Conservation (phyloP, 2,329 filamentous ascomycete genomes). For the Plectosphaerella cucumerina region DNA sequence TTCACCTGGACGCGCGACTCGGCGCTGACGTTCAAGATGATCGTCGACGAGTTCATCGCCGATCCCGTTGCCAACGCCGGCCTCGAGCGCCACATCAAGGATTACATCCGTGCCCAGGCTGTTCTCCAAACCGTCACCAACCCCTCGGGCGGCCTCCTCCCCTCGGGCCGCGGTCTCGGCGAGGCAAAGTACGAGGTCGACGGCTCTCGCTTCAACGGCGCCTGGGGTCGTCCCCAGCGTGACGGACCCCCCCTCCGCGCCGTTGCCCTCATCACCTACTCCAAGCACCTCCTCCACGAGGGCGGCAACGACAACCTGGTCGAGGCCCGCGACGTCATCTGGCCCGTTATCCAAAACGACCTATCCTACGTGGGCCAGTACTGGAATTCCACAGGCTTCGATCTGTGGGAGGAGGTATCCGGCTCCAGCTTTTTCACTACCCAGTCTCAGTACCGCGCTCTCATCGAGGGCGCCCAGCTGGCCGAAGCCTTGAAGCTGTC, state of each 20-base stretch:
- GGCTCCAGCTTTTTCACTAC: conserved; percentile 57
- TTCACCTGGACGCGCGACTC: conserved; percentile 56
- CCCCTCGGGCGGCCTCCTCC: conserved; percentile 43
- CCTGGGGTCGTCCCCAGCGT: conserved; percentile 56
- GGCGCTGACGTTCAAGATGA: conserved; percentile 45
- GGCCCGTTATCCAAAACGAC: conserved; percentile 54
- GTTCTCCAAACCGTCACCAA: conserved; percentile 47
- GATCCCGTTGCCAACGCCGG: conserved; percentile 31
- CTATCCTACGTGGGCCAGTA: conserved; percentile 51
- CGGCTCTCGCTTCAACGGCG: conserved; percentile 41
- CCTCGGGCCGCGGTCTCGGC: conserved; percentile 42
- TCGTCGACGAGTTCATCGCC: conserved; percentile 45
- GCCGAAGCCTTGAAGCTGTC: conserved; percentile 42
- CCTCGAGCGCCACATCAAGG: conserved; percentile 41
- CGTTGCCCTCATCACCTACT: conserved; percentile 50
- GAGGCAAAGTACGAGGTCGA: conserved; percentile 54
- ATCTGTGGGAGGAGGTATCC: conserved; percentile 58
- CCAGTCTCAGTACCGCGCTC: conserved; percentile 49
- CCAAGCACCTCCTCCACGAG: conserved; percentile 40
- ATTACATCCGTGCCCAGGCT: conserved; percentile 50
- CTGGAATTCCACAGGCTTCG: conserved; percentile 52
- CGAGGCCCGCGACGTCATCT: conserved; percentile 39
- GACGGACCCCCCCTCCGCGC: conserved; percentile 58
- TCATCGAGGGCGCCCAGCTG: conserved; percentile 44
- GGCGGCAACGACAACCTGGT: conserved; percentile 30